These are phyloP conservation scores for Serpula lacrymans DNA, from an alignment of 768 basidiomycete genomes.

Conservation along the genomic window DNA sequence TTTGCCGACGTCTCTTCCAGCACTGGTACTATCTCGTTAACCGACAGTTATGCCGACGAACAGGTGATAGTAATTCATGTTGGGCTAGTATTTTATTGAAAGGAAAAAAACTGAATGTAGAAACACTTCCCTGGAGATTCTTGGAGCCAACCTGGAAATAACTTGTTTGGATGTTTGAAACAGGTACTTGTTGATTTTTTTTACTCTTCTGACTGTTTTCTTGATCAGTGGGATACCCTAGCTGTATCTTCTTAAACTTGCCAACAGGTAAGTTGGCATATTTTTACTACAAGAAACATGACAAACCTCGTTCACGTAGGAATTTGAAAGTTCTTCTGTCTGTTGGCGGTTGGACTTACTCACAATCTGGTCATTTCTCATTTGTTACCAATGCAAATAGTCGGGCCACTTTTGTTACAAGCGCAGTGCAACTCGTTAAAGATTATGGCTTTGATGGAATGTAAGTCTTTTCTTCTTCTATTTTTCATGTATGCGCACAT, in stretches of 20 bases:
- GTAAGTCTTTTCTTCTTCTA: constrained; percentile 28
- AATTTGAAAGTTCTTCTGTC: too few relatives aligned
- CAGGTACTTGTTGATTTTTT: constrained; percentile 39
- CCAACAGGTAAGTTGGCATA: too few relatives aligned
- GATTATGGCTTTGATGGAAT: constrained; percentile 78
- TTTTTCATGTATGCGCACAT: too few relatives aligned
- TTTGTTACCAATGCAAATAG: constrained; percentile 51
- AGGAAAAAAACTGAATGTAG: constrained; percentile 27
- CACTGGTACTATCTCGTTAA: constrained; percentile 59
- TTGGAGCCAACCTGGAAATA: constrained; percentile 71
- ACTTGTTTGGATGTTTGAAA: constrained; percentile 73
- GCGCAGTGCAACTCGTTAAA: constrained; percentile 56
- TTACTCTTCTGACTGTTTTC: not conserved
- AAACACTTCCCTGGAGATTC: constrained; percentile 66
- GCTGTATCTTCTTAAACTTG: constrained; percentile 50
- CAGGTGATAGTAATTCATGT: constrained; percentile 45
- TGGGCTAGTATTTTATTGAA: not conserved
- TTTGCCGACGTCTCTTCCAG: constrained; percentile 66
- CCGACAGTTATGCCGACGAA: constrained; percentile 68
- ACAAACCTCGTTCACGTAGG: too few relatives aligned
- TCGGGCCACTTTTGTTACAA: constrained; percentile 53
- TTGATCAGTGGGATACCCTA: not conserved
- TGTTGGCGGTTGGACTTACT: constrained; percentile 71
- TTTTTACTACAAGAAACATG: constrained; percentile 5
- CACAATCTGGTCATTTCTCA: constrained; percentile 59